Evolutionary conservation across 2,329 filamentous ascomycete genomes (phyloP).

Genomic region (Fulvia fulva): DNA sequence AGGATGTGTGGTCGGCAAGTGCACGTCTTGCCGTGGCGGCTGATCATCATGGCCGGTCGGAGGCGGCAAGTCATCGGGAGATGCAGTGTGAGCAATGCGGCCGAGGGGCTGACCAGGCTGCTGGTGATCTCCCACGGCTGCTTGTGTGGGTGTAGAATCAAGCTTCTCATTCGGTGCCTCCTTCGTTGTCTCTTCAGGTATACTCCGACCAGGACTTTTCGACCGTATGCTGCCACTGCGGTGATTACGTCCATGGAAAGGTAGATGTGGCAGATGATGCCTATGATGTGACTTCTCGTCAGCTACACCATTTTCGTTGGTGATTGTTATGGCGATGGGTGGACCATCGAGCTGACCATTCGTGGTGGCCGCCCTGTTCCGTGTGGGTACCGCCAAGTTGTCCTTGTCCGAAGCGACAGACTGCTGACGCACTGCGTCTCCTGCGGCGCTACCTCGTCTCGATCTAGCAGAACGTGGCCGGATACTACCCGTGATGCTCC

Average conservation of each 20-base stretch:
- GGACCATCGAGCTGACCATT: conserved; percentile 25
- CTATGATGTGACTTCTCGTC: conserved; percentile 34
- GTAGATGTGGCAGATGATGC: conserved; percentile 35
- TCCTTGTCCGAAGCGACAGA: conserved; percentile 19
- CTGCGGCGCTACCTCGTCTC: conserved; percentile 36
- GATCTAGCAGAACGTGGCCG: conserved; percentile 45
- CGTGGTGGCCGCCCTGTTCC: conserved; percentile 16
- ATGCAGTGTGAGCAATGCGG: conserved; percentile 39
- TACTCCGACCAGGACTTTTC: conserved; percentile 12
- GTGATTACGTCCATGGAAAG: conserved; percentile 23
- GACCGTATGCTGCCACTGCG: conserved; percentile 9
- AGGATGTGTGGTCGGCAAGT: conserved; percentile 41
- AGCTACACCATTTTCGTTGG: conserved; percentile 52
- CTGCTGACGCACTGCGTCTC: conserved; percentile 34
- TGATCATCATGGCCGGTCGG: conserved; percentile 40
- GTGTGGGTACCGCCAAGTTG: conserved; percentile 16
- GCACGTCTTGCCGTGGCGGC: conserved; percentile 42
- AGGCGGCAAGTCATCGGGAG: conserved; percentile 33
- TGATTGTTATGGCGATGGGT: conserved; percentile 73
- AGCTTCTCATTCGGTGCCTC: conserved; percentile 15
- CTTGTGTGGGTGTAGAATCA: neutral
- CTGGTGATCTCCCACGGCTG: conserved; percentile 1
- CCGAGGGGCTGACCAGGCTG: conserved; percentile 33
- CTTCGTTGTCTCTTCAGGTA: conserved; percentile 9
- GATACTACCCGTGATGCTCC: conserved; percentile 66